Percentiles rank a stretch among this genome's conserved stretches.
These are phyloP conservation scores for Obelidium mucronatum DNA, from an alignment of 192 early-diverging fungal genomes.

Conservation along the genomic window DNA sequence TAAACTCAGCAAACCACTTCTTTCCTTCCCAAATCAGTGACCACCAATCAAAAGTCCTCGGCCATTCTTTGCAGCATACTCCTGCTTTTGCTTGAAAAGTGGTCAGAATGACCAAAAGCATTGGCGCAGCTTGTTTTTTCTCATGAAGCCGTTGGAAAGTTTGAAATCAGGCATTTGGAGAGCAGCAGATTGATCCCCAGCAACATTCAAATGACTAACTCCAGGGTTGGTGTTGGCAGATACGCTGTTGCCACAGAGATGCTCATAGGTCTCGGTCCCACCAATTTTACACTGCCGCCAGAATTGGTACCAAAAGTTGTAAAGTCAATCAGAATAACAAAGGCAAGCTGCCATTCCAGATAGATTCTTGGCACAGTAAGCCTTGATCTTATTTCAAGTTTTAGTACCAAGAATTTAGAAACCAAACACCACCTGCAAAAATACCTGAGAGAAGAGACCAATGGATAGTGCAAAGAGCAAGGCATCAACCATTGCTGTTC, in stretches of 20 bases:
- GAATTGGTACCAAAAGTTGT: background rate
- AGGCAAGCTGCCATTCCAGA: background rate
- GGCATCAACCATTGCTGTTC: background rate
- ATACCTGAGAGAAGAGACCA: conserved; percentile 3
- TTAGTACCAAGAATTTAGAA: background rate
- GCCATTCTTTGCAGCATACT: background rate
- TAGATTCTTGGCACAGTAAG: background rate
- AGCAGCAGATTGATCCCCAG: background rate
- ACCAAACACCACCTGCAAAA: no score
- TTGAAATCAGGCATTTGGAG: background rate
- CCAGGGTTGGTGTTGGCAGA: background rate
- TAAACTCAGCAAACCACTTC: background rate
- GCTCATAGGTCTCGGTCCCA: background rate
- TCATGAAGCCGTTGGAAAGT: background rate
- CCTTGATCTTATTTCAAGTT: background rate
- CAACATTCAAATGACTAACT: background rate
- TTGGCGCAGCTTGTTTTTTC: background rate
- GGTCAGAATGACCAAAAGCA: background rate
- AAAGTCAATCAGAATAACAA: background rate
- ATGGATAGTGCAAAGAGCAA: background rate
- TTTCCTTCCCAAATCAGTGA: background rate
- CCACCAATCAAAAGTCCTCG: background rate
- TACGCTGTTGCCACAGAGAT: background rate
- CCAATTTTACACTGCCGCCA: background rate
- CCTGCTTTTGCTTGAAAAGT: background rate